A percentile compares a stretch with the other conserved stretches of the same genome.
Conservation (phyloP, 2,329 filamentous ascomycete genomes). For the Fusarium cyanostomum region DNA sequence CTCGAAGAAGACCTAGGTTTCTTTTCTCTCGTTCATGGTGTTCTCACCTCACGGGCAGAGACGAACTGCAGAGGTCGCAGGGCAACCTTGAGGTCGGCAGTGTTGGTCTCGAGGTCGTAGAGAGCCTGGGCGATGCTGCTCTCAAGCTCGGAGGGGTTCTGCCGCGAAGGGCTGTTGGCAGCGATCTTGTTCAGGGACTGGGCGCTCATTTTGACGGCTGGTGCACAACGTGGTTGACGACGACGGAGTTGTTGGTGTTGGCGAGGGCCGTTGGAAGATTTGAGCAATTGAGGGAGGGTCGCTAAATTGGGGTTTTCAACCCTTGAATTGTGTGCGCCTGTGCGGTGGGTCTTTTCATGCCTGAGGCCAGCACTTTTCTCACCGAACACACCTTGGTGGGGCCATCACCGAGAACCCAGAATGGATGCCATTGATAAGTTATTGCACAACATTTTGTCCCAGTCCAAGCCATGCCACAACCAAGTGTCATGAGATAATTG, state of each 20-base stretch:
- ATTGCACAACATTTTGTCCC: slow-evolving; percentile 18
- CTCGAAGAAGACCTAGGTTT: slow-evolving; percentile 23
- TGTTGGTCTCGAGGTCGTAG: slow-evolving; percentile 99
- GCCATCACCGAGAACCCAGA: not conserved
- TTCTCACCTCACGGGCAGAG: slow-evolving; percentile 98
- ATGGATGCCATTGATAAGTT: not conserved
- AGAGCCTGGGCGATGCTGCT: slow-evolving; percentile 95
- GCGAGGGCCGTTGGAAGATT: slow-evolving; percentile 43
- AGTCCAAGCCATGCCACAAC: not conserved
- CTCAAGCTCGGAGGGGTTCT: slow-evolving; percentile 98
- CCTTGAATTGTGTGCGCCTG: slow-evolving; percentile 42
- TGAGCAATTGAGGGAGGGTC: slow-evolving; percentile 44
- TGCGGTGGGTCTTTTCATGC: slow-evolving; percentile 5
- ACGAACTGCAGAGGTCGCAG: slow-evolving; percentile 98
- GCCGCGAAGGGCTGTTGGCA: slow-evolving; percentile 93
- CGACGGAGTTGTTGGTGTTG: slow-evolving; percentile 40
- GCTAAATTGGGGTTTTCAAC: slow-evolving; percentile 56
- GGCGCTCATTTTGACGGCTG: slow-evolving; percentile 67
- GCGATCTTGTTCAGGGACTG: slow-evolving; percentile 97
- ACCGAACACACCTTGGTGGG: not conserved
- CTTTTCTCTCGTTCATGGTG: slow-evolving; percentile 40
- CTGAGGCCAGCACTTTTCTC: slow-evolving; percentile 15
- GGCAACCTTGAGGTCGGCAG: slow-evolving; percentile 94
- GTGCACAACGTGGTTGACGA: slow-evolving; percentile 48
- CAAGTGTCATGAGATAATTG: not conserved